Evolutionary conservation across 2,329 filamentous ascomycete genomes (phyloP), one percentile per base, ranked within the genome.

Genomic region (Trichophyton mentagrophytes): DNA sequence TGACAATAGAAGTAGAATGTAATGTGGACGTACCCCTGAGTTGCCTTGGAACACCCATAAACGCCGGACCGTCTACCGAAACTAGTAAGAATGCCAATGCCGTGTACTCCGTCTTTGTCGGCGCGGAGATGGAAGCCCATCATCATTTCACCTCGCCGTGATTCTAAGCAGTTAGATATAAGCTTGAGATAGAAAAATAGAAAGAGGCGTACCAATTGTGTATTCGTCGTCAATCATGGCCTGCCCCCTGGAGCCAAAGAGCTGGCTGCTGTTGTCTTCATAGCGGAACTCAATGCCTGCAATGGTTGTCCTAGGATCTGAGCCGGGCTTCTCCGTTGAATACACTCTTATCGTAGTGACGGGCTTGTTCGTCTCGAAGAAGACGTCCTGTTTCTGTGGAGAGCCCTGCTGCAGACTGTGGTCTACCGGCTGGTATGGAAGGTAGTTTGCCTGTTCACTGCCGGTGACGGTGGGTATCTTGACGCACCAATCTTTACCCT

Each of bases 261-360:
- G 73, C 70, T 96, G 90, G 60, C 80, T 87, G 0, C 88, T 87
- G 15, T 83, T 81, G 71, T 97, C 90, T 68, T 97, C 92, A 69
- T 96, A 97, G 62, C 88, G 80, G 73, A 99, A 97, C 71, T 97
- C 92, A 20, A 99, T 73, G 0, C 93, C 93, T 70, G 95, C 87
- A 11, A 97, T 70, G 20, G 3, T 86, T 4, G 7, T n/a, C 49
- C 9, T 33, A 36, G 11, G 7, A 7, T 55, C 49, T 6, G 11
- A 55, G 13, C 49, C 49, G 5, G 13, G 30, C n/a, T 55, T 55
- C 86, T 62, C 79, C 77, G 1, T 88, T 90, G 67, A 90, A 86
- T 90, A 95, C 13, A 95, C 79, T 62, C 84, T 82, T 61, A 96
- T 81, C 3, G 83, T 83, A 0, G 84, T 86, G 64, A 97, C 78